Percentiles rank a stretch among this genome's conserved stretches.
phyloP scores from a whole-genome alignment of 805 yeast genomes.

The Starmera amethionina region DNA sequence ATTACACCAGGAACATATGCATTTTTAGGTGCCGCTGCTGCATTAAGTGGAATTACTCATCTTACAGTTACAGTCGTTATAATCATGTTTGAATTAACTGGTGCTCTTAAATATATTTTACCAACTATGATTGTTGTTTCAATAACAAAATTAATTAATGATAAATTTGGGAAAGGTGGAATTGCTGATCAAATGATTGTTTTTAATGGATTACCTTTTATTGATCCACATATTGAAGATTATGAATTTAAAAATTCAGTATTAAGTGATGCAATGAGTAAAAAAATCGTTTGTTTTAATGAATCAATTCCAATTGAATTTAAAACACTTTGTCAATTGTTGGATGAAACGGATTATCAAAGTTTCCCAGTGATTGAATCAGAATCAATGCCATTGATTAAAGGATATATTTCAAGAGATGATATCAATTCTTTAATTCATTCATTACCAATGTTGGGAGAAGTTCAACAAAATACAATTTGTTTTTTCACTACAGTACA shows the following conservation, averaged over 20 bases:
- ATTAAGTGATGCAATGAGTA: slow-evolving; percentile 57
- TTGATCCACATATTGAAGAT: slow-evolving; percentile 67
- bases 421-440: slow-evolving; percentile 26
- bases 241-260: slow-evolving; percentile 39
- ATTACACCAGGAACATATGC: slow-evolving; percentile 94
- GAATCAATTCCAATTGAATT: slow-evolving; percentile 21
- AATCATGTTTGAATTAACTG: slow-evolving; percentile 93
- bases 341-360: slow-evolving; percentile 26
- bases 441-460: slow-evolving; percentile 14
- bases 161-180: slow-evolving; percentile 72
- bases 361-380: slow-evolving; percentile 48
- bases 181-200: slow-evolving; percentile 93
- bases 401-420: slow-evolving; percentile 36
- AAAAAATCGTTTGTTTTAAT: slow-evolving; percentile 28
- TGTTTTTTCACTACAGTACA: slow-evolving; percentile 8
- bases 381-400: slow-evolving; percentile 25
- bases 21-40: slow-evolving; percentile 91
- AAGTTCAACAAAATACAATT: slow-evolving; percentile 7
- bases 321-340: slow-evolving; percentile 23
- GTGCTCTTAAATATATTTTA: slow-evolving; percentile 82
- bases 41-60: slow-evolving; percentile 89
- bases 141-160: slow-evolving; percentile 71
- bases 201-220: slow-evolving; percentile 79
- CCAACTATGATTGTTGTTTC: slow-evolving; percentile 97
- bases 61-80: slow-evolving; percentile 88